These are phyloP conservation scores for Irpex sp. DNA, from an alignment of 1,284 basidiomycete genomes.

Conservation along the genomic window DNA sequence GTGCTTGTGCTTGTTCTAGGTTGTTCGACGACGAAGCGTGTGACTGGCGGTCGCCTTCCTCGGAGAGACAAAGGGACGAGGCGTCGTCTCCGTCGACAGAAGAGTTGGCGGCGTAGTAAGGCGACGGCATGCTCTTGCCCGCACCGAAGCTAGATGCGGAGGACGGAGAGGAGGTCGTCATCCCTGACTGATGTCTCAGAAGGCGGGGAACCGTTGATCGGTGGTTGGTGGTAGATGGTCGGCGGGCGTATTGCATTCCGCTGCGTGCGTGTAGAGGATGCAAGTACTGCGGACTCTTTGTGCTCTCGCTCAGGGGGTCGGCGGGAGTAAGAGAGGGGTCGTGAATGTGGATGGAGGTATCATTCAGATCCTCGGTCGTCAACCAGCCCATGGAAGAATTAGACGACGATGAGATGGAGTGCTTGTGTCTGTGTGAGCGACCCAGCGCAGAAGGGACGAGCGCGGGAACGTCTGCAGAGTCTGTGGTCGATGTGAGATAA, in stretches of 20 bases:
- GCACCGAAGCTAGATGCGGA: conserved; percentile 33
- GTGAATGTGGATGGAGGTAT: not conserved
- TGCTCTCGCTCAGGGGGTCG: conserved; percentile 10
- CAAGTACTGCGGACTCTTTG: conserved; percentile 24
- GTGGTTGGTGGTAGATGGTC: conserved; percentile 69
- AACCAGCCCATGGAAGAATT: conserved; percentile 51
- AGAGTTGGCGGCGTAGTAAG: conserved; percentile 29
- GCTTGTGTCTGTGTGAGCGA: conserved; percentile 10
- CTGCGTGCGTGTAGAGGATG: not conserved
- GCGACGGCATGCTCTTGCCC: conserved; percentile 39
- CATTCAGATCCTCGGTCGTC: conserved; percentile 36
- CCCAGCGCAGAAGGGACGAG: conserved; percentile 49
- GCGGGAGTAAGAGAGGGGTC: not conserved
- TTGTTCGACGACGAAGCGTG: conserved; percentile 27
- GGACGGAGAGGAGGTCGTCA: conserved; percentile 19
- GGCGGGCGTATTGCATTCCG: conserved; percentile 47
- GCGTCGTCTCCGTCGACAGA: conserved; percentile 31
- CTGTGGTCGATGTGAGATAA: conserved; percentile 44
- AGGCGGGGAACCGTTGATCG: conserved; percentile 55
- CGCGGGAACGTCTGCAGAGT: conserved; percentile 27
- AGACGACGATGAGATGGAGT: conserved; percentile 18
- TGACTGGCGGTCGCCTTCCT: conserved; percentile 28
- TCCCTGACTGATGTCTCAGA: conserved; percentile 49
- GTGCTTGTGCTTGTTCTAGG: conserved; percentile 19
- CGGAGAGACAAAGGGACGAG: conserved; percentile 26